A percentile compares a stretch with the other conserved stretches of the same genome.
These are phyloP conservation scores for Brachypodium distachyon DNA, from an alignment of 202 grass and related monocot species.

Conservation along the genomic window DNA sequence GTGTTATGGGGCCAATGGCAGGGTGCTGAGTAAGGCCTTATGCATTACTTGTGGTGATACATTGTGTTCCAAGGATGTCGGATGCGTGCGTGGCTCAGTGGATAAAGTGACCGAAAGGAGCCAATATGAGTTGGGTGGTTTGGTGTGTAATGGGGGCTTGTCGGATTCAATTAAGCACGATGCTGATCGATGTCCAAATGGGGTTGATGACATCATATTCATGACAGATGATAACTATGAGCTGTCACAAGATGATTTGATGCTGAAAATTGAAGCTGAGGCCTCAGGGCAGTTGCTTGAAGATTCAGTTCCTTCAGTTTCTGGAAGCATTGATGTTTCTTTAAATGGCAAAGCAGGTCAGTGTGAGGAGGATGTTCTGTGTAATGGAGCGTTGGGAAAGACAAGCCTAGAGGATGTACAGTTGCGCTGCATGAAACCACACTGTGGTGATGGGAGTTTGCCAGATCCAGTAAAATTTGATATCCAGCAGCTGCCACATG, in stretches of 20 bases:
- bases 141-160: neutral
- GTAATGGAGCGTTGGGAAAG: neutral
- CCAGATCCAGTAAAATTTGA: neutral
- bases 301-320: conserved; percentile 23
- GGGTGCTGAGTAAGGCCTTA: neutral
- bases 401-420: neutral
- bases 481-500: neutral
- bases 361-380: neutral
- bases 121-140: neutral
- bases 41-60: neutral
- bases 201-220: neutral
- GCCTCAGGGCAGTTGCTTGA: neutral
- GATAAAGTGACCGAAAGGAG: neutral
- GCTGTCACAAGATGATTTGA: neutral
- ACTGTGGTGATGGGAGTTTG: neutral
- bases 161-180: neutral
- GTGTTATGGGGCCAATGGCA: neutral
- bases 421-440: neutral
- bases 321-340: conserved; percentile 10
- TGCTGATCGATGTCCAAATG: neutral
- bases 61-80: neutral
- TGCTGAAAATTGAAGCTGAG: conserved; percentile 13
- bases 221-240: neutral
- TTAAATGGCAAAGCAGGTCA: neutral
- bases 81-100: neutral